These are phyloP conservation scores for Mytilinidion resinicola DNA, from an alignment of 495 filamentous ascomycete species.

Conservation along the genomic window DNA sequence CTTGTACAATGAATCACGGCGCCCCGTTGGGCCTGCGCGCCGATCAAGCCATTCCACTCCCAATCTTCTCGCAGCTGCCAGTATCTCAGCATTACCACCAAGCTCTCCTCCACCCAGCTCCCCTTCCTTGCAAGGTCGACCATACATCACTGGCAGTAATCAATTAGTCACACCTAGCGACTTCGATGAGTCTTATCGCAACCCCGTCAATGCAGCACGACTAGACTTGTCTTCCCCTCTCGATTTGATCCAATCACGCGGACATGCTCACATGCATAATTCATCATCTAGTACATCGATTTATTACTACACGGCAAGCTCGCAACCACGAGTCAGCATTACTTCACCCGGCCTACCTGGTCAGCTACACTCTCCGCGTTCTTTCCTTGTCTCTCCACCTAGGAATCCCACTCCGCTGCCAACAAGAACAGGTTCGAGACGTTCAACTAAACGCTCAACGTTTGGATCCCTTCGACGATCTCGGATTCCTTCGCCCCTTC, in stretches of 20 bases:
- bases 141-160: too few species aligned
- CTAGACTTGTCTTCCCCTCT: conserved; percentile 22
- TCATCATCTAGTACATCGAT: neutral
- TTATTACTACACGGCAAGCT: neutral
- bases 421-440: too few species aligned
- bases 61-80: neutral
- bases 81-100: neutral
- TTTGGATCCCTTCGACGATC: too few species aligned
- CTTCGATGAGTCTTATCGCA: conserved; percentile 4
- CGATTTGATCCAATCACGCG: conserved; percentile 19
- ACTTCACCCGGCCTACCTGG: too few species aligned
- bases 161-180: conserved; percentile 10
- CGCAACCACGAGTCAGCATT: neutral
- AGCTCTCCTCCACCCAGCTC: conserved; percentile 11
- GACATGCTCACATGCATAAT: conserved; percentile 4
- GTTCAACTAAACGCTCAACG: too few species aligned
- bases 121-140: neutral
- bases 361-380: too few species aligned
- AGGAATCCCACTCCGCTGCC: too few species aligned
- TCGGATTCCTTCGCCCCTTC: too few species aligned
- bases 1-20: neutral
- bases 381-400: too few species aligned
- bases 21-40: conserved; percentile 5
- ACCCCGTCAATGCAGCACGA: conserved; percentile 6
- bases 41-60: conserved; percentile 12